Base-by-base conservation (phyloP, 225 moss, liverwort and hornwort genomes). In the Ulota crispa region DNA sequence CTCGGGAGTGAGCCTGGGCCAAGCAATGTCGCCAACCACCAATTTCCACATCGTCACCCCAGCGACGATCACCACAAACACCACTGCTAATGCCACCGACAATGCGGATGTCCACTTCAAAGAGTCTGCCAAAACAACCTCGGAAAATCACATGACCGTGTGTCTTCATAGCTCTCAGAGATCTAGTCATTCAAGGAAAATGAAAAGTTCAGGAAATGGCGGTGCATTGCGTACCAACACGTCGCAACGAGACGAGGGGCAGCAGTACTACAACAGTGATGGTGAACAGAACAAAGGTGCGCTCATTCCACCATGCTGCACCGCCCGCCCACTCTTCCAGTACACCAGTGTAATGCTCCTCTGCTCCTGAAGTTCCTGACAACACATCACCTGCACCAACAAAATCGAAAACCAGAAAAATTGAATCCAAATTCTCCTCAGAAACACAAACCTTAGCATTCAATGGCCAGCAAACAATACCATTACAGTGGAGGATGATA, bases 101-200 rank as follows among this genome's bases (percentile, higher is more conserved):
- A 98, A 71, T 41, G 93, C 95, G 26, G 98, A 98, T 21, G 92
- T 91, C 86, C 94, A 95, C 84, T 94, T 95, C 86, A 95, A 83
- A 30, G 94, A 95, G 78, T 97, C 96, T 91, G 91, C 62, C 34
- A 81, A 47, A 76, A 81, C 24, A 64, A 45, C 10, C 31, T 41
- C 65, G 23, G 45, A 28, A 39, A 55, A 82, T 55, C 61, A 59
- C n/a, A 31, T 41, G 31, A 80, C 43, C 64, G 34, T n/a, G 30
- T 24, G 4, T 14, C 43, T 30, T 19, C 65, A 66, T 70, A 36
- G 70, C 36, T 50, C n/a, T 37, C 2, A 13, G n/a, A 43, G 10
- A 59, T 47, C 59, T 55, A 43, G 7, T 76, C 54, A 68, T 20
- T 39, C 14, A 30, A 69, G 34, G 32, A 9, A 36, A 53, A 42